phyloP scores from a whole-genome alignment of 257 asterid species.

The Ligustrum vulgare region DNA sequence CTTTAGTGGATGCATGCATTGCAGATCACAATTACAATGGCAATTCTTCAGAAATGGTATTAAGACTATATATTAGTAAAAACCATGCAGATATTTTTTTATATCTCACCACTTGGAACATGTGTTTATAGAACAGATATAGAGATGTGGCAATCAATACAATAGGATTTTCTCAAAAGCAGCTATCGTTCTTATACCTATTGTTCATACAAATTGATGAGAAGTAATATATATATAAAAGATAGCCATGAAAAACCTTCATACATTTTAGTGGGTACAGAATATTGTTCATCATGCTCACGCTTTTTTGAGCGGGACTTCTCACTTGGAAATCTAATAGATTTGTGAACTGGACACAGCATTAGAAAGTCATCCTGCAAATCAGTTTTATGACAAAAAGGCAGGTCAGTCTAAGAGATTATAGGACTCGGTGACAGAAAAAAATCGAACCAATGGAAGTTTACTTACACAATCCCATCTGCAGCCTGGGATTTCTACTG shows the following conservation, averaged over 20 bases:
- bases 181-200: neutral
- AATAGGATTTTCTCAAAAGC: constrained; percentile 3
- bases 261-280: constrained; percentile 44
- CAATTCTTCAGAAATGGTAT: neutral
- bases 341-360: constrained; percentile 81
- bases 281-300: constrained; percentile 28
- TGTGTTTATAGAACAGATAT: constrained; percentile 3
- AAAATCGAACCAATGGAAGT: constrained; percentile 11
- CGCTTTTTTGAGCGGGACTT: constrained; percentile 45
- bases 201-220: neutral
- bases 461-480: constrained; percentile 84
- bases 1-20: neutral
- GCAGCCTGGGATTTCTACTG: constrained; percentile 61
- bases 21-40: constrained; percentile 1
- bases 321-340: constrained; percentile 69
- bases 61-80: neutral
- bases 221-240: neutral
- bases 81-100: neutral
- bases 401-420: constrained; percentile 8
- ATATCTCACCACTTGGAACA: neutral
- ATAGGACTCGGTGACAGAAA: constrained; percentile 1
- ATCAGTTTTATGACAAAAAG: constrained; percentile 9
- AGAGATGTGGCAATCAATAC: constrained; percentile 1
- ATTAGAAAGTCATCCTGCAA: constrained; percentile 65
- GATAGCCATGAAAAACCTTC: constrained; percentile 11